Evolutionary conservation across 371 early-diverging fungal species (phyloP), one percentile per base, ranked within the genome.

Genomic region (Mortierella sp.): DNA sequence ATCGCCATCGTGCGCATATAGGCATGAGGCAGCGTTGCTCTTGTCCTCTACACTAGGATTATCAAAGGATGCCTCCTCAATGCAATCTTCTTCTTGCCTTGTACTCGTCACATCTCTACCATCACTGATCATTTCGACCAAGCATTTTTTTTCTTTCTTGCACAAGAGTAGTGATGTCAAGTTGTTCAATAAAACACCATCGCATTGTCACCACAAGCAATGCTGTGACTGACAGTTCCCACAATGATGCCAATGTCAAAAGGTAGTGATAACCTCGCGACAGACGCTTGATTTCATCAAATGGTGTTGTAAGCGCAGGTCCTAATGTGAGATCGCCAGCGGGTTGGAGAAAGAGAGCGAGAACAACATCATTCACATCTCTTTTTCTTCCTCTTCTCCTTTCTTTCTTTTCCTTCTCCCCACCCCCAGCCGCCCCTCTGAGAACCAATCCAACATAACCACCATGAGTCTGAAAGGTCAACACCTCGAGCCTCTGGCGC

Each of bases 391-490:
- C 4, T 27, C 12, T 60, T 32, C 18, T 32, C 18, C 60, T 16
- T 7, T 32, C 32, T 55, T 55, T 2, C 29, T 32, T 6, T 32
- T 5, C 29, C 6, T 16, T 29, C 27, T 16, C 12, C 32, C 16
- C 32, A 12, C 1, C 16, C 29, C 3, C 29, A 32, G 14, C 16
- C 16, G 32, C 29, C 29, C 29, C 29, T 51, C 21, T 21, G 7
- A 16, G 0, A 12, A 32, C 27, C 18, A 16, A 18, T 4, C 60
- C 58, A 58, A 60, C 14, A 16, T 29, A 29, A 29, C 11, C 4
- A 56, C 29, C 38, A 77, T 72, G 77, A 4, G 60, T 4, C 24
- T 77, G 12, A 44, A 49, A 63, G 72, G 72, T 27, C 63, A 72
- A 27, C 63, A 72, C 46, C 41, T 72, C 46, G 72, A 71, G 5